Conservation (phyloP, 2,329 filamentous ascomycete genomes). For the Clonostachys chloroleuca region DNA sequence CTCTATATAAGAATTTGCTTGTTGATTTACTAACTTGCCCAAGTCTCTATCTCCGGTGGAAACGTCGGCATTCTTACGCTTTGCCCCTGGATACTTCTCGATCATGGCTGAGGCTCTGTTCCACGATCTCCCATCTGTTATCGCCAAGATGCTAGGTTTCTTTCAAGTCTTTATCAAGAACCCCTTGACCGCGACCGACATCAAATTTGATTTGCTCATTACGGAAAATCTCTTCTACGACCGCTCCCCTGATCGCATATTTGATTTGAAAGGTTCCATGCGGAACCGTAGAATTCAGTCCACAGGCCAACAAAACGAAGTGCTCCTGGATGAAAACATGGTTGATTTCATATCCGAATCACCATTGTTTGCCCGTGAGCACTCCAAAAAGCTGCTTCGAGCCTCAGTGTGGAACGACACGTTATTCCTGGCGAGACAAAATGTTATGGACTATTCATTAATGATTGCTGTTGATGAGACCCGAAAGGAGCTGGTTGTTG, state of each 20-base stretch:
- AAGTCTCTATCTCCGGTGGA: constrained; percentile 90
- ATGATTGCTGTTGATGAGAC: constrained; percentile 97
- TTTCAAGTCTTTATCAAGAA: constrained; percentile 98
- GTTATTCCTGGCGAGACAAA: constrained; percentile 86
- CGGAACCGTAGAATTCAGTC: constrained; percentile 95
- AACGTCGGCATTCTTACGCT: constrained; percentile 88
- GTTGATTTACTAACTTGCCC: no score
- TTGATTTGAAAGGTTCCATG: constrained; percentile 98
- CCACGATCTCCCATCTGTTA: constrained; percentile 90
- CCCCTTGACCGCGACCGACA: constrained; percentile 82
- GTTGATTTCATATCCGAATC: constrained; percentile 99
- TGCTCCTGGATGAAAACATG: constrained; percentile 96
- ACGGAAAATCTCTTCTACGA: constrained; percentile 99
- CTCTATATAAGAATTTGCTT: no score
- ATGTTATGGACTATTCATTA: constrained; percentile 98
- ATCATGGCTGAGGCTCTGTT: constrained; percentile 97
- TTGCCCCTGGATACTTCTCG: constrained; percentile 93
- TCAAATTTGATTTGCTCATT: constrained; percentile 88
- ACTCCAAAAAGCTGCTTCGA: constrained; percentile 89
- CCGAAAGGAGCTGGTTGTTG: constrained; percentile 87
- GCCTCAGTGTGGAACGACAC: constrained; percentile 98
- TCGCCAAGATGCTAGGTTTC: constrained; percentile 98
- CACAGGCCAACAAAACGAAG: constrained; percentile 93
- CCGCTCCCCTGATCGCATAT: constrained; percentile 80
- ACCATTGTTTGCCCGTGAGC: constrained; percentile 89